Percentiles rank a stretch among this genome's conserved stretches.
Conservation (phyloP, 352 stramenopile genomes). For the Plasmopara halstedii region DNA sequence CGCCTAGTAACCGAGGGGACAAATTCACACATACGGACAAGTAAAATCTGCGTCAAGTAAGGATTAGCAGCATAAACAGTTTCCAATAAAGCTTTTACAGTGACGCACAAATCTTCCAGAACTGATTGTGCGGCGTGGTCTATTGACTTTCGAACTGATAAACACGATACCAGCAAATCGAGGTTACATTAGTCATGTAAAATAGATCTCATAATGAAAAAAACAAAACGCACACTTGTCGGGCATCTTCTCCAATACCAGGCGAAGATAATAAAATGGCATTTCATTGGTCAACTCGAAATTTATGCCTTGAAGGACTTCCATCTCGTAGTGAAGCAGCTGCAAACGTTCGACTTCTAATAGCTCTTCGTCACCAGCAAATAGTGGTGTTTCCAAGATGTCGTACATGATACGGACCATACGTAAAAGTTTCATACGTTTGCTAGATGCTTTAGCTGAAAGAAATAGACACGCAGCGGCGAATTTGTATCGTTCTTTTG, state of each 20-base stretch:
- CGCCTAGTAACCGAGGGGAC: constrained; percentile 46
- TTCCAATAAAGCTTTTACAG: neutral
- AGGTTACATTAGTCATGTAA: neutral
- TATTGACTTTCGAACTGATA: constrained; percentile 42
- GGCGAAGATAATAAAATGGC: constrained; percentile 64
- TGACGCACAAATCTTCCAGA: constrained; percentile 59
- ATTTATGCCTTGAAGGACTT: constrained; percentile 74
- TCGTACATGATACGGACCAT: constrained; percentile 85
- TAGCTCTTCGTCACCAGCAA: constrained; percentile 73
- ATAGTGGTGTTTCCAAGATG: constrained; percentile 62
- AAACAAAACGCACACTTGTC: constrained; percentile 44
- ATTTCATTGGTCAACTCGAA: constrained; percentile 77
- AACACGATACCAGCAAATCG: neutral
- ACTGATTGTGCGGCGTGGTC: constrained; percentile 41
- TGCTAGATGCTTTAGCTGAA: constrained; percentile 72
- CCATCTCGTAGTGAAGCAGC: constrained; percentile 79
- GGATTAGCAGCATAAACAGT: neutral
- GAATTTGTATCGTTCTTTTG: constrained; percentile 72
- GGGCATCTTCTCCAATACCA: constrained; percentile 56
- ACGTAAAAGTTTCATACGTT: constrained; percentile 81
- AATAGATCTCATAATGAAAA: neutral
- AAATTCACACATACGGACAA: constrained; percentile 51
- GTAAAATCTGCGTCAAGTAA: constrained; percentile 41
- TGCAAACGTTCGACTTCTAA: constrained; percentile 81
- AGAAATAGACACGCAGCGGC: constrained; percentile 77